phyloP scores from a whole-genome alignment of 2,329 filamentous ascomycete species.

The Chalara sp. region DNA sequence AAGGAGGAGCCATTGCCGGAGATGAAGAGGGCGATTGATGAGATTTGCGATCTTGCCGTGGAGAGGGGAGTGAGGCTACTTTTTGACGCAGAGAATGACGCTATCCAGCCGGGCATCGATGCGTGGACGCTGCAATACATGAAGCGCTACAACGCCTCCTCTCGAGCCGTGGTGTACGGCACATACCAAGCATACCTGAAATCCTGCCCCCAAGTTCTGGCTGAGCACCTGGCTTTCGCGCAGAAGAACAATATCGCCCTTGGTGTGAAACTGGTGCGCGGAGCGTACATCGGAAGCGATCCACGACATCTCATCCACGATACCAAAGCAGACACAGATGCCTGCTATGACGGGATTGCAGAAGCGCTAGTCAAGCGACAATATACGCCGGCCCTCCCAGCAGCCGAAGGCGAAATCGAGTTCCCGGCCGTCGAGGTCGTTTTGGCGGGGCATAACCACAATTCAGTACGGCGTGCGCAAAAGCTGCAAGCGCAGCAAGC shows the following conservation, averaged over 20 bases:
- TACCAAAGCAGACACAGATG: conserved; percentile 64
- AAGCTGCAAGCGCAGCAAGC: conserved; percentile 39
- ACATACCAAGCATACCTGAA: conserved; percentile 77
- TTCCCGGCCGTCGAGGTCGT: conserved; percentile 60
- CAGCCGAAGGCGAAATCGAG: conserved; percentile 31
- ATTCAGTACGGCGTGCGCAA: conserved; percentile 56
- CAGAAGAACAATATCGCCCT: conserved; percentile 55
- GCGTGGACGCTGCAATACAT: conserved; percentile 74
- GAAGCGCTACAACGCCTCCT: conserved; percentile 61
- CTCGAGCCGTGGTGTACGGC: conserved; percentile 67
- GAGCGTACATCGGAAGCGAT: conserved; percentile 66
- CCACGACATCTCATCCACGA: conserved; percentile 65
- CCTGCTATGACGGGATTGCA: conserved; percentile 65
- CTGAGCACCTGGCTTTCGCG: conserved; percentile 52
- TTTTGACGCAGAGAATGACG: conserved; percentile 80
- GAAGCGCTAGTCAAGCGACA: conserved; percentile 57
- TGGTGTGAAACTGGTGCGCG: conserved; percentile 69
- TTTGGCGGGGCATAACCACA: conserved; percentile 76
- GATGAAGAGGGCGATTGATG: conserved; percentile 63
- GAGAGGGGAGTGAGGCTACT: conserved; percentile 65
- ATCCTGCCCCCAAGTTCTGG: conserved; percentile 48
- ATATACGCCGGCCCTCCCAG: conserved; percentile 49
- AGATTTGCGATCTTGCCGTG: conserved; percentile 67
- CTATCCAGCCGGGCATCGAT: conserved; percentile 73
- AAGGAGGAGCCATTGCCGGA: conserved; percentile 55